Evolutionary conservation across 306 rosid genomes (phyloP), one percentile per base, ranked within the genome.

Genomic region (Ormosia semicastrata): DNA sequence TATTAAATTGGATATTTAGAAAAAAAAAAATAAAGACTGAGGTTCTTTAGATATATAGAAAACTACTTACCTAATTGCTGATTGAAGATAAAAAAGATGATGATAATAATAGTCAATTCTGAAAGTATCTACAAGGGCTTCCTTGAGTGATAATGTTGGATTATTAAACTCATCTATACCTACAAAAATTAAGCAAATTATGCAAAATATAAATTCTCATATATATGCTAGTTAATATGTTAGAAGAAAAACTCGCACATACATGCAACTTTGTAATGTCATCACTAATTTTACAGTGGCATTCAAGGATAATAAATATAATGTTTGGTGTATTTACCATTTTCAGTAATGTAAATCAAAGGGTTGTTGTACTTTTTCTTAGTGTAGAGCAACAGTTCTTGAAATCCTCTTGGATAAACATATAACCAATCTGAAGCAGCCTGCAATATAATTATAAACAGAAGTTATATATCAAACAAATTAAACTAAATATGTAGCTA

Each of bases 281-380:
- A 0, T 46, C 13, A 3, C 0, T 12, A 49, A 12, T 0, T 12
- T 12, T 12, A 49, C 54, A 12, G 2, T 18, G 12, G 8, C 3
- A 30, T 40, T 15, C 50, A 36, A 73, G 3, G 43, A 66, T 4
- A 66, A 66, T 3, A 53, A 33, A 75, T 5, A 57, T 78, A n/a
- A 57, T 41, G 8, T 53, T n/a, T 17, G 8, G 2, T 17, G 1
- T 44, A 79, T 6, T 79, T 86, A 91, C 94, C 92, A 66, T 91
- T 91, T 82, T 89, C 95, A 3, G 88, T 89, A 2, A 92, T 88
- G 68, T 89, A 92, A 50, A 88, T 85, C 32, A 89, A 53, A 9
- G 91, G 93, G 32, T 88, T 85, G 9, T 88, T 66, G 50, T 89
- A 92, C 82, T 80, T 90, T 39, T 6, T 13, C 77, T 80, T 89